Evolutionary conservation across 148 eudicot species (phyloP), one percentile per base, ranked within the genome.

Genomic region (Camellia lanceoleosa): DNA sequence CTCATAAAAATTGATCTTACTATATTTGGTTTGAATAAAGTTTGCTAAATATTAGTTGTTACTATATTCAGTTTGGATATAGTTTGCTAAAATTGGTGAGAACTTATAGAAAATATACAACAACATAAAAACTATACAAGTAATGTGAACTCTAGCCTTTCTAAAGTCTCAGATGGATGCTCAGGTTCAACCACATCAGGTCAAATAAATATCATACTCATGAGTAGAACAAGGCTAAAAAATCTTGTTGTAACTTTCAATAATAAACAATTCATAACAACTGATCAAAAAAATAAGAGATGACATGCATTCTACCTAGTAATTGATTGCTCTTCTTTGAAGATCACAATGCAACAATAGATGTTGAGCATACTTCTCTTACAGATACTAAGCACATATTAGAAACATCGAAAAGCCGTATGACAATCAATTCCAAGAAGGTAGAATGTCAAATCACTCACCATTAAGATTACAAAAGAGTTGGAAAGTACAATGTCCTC

Each of bases 401-500:
- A 44, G 15, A 13, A 79, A 58, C 82, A 23, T 61, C 0, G 3
- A 47, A 23, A 2, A 1, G 9, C 16, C 54, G 7, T 13, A 63
- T 14, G 51, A 16, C n/a, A 64, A 18, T 9, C 14, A 47, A 60
- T 38, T 16, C 55, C 38, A 30, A 30, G 7, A 64, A 79, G 46
- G 7, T 20, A 18, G 13, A 30, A 75, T 7, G 6, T 67, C 77
- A 68, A 19, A n/a, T 18, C 52, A 79, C 91, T 66, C 71, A 90
- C 98, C 98, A 92, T 82, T 75, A 94, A 60, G 47, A 94, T 92
- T 47, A 97, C 98, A 80, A 89, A 88, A 65, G 98, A 94, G 80
- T 94, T 95, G 3, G 91, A 83, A 78, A 92, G 30, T 54, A 89
- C 90, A 65, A 79, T 61, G 76, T 90, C 92, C 42, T 81, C 97